Percentiles rank a stretch among this genome's conserved stretches.
Evolutionary conservation across 768 basidiomycete genomes (phyloP).

Genomic region (Phanerodontia chrysosporium): DNA sequence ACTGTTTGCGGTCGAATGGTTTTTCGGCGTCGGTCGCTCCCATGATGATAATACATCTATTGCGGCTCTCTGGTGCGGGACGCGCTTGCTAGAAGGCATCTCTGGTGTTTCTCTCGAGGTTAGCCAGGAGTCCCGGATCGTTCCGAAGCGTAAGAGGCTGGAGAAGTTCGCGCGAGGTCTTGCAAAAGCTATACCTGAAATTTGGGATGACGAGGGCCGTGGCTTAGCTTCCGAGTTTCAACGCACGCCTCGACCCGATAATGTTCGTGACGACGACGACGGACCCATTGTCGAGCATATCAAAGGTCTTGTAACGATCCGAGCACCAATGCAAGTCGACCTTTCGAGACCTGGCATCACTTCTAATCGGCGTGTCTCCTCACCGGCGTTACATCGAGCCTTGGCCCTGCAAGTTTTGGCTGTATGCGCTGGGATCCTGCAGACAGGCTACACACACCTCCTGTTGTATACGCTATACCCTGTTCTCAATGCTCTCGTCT

Average conservation of each 20-base stretch:
- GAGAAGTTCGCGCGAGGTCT: constrained; percentile 63
- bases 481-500: constrained; percentile 80
- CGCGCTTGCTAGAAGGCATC: constrained; percentile 71
- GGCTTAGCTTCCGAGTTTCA: constrained; percentile 19
- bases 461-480: constrained; percentile 83
- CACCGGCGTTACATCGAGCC: constrained; percentile 61
- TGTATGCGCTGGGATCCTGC: constrained; percentile 65
- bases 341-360: constrained; percentile 16
- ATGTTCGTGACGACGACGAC: constrained; percentile 28
- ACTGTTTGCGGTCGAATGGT: constrained; percentile 82
- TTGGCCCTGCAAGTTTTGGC: constrained; percentile 75
- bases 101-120: constrained; percentile 42
- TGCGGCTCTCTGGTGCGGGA: constrained; percentile 83
- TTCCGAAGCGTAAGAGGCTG: constrained; percentile 38
- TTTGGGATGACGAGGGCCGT: constrained; percentile 57
- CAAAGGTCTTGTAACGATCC: constrained; percentile 61
- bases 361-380: constrained; percentile 22
- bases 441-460: constrained; percentile 63
- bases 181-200: constrained; percentile 58
- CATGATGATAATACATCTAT: constrained; percentile 43
- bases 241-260: constrained; percentile 16
- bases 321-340: constrained; percentile 30
- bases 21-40: constrained; percentile 43
- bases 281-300: constrained; percentile 52
- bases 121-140: neutral